These are phyloP conservation scores for Acacia crassicarpa DNA, from an alignment of 306 rosid genomes.

Conservation along the genomic window DNA sequence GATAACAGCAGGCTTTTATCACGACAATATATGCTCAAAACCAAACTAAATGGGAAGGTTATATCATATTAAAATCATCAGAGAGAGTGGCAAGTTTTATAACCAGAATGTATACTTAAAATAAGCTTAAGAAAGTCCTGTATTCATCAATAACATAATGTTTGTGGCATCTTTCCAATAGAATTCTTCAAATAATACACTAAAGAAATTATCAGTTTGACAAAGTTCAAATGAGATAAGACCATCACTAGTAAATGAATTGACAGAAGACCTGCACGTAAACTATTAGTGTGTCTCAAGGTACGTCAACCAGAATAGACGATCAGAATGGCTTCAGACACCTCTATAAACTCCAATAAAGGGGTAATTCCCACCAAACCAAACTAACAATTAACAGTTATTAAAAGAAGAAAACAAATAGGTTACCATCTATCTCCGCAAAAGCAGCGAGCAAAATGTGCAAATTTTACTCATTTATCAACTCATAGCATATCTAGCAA, in stretches of 20 bases:
- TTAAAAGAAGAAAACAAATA: not conserved
- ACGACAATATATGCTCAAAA: not conserved
- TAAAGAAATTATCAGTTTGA: not conserved
- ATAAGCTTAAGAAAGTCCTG: too few relatives aligned
- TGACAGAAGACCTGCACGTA: not conserved
- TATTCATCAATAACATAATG: too few relatives aligned
- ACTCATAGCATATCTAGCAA: not conserved
- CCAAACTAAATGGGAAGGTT: not conserved
- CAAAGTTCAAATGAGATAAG: not conserved
- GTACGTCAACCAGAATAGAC: not conserved
- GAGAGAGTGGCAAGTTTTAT: too few relatives aligned
- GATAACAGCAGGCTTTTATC: not conserved
- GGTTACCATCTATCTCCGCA: not conserved
- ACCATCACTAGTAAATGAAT: too few relatives aligned
- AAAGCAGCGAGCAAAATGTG: too few relatives aligned
- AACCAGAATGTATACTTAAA: too few relatives aligned
- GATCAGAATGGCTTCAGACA: too few relatives aligned
- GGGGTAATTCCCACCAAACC: not conserved
- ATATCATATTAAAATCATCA: not conserved
- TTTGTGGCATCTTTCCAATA: not conserved
- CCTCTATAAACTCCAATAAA: not conserved
- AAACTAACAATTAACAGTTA: too few relatives aligned
- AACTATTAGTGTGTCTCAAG: not conserved
- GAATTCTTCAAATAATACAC: slow-evolving; percentile 13
- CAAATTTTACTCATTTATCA: not conserved